Base-by-base conservation (phyloP, 2,329 filamentous ascomycete genomes). In the Didymella keratinophila region DNA sequence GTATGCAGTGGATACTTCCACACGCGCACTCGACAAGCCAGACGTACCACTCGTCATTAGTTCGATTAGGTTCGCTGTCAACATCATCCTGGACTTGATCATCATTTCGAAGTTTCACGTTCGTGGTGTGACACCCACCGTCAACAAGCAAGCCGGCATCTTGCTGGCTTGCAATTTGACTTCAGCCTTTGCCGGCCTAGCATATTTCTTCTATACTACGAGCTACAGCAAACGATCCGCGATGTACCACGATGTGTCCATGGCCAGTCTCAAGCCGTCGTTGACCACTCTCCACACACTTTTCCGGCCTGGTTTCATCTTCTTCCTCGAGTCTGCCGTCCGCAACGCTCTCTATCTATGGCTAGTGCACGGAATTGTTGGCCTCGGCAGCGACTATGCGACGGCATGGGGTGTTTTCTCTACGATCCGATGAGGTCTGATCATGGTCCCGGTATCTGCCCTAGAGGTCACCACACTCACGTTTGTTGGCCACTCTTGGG, bases 361-460 rank as follows among this genome's bases (percentile, higher is more conserved):
- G 89, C 79, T 92, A 0, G 82, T 92, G 0, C 82, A 78, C 51
- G 85, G 82, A 4, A 89, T 92, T 18, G 82, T 92, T 0, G 77
- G 82, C 0, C 79, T 92, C 58, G 88, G 88, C 0, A 75, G 78
- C 0, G 82, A 85, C 7, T 92, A 92, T 71, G 86, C 88, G 0
- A 91, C 88, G 0, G 87, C 89, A 0, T 92, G 88, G 89, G 86
- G 88, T 1, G 80, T 91, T 10, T 92, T 92, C 77, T 89, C 84
- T 54, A 91, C 88, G 0, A 91, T 92, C 41, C 82, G 88, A 14
- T 91, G 89, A 89, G 89, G 89, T 0, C 78, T 92, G 0, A 78
- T 92, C 28, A 92, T 92, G 89, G 87, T 91, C 0, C 89, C 89
- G 0, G 86, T 92, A 0, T 83, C 86, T 60, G 82, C 88, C 0